A percentile compares a stretch with the other conserved stretches of the same genome.
These are phyloP conservation scores for Aspergillus sp. DNA, from an alignment of 2,329 filamentous ascomycete genomes.

Conservation along the genomic window DNA sequence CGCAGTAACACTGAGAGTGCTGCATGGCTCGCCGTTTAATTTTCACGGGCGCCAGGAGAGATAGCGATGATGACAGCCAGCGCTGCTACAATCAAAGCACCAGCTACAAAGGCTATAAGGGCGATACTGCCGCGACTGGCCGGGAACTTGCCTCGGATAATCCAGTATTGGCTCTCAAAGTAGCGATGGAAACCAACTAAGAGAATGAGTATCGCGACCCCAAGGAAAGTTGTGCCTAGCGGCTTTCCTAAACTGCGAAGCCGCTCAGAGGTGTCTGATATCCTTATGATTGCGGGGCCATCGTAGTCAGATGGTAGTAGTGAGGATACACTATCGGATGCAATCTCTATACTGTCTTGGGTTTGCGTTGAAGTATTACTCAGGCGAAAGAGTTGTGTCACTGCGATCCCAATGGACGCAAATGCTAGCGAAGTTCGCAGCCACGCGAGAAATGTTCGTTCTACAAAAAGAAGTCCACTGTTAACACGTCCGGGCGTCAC, in stretches of 20 bases:
- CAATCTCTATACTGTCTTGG: conserved; percentile 9
- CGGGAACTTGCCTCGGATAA: conserved; percentile 65
- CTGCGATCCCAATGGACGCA: conserved; percentile 64
- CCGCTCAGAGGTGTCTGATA: conserved; percentile 18
- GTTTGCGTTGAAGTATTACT: conserved; percentile 48
- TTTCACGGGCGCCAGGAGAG: conserved; percentile 43
- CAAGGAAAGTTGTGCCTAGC: conserved; percentile 65
- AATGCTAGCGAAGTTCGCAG: conserved; percentile 65
- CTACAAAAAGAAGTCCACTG: conserved; percentile 35
- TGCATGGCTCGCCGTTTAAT: conserved; percentile 13
- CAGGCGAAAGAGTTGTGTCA: conserved; percentile 66
- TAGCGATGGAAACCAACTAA: conserved; percentile 65
- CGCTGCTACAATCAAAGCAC: conserved; percentile 57
- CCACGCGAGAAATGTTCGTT: conserved; percentile 69
- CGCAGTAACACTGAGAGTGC: neutral
- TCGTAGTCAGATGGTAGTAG: conserved; percentile 22
- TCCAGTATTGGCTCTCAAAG: conserved; percentile 67
- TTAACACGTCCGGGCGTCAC: neutral
- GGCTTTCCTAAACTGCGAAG: conserved; percentile 59
- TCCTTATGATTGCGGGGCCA: conserved; percentile 17
- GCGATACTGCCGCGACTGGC: conserved; percentile 63
- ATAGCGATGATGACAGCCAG: conserved; percentile 60
- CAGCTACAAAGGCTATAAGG: conserved; percentile 56
- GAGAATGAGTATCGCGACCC: conserved; percentile 60
- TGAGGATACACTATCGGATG: conserved; percentile 19